A percentile compares a stretch with the other conserved stretches of the same genome.
Conservation (phyloP, 2,329 filamentous ascomycete species). For the Macroventuria anomochaeta region DNA sequence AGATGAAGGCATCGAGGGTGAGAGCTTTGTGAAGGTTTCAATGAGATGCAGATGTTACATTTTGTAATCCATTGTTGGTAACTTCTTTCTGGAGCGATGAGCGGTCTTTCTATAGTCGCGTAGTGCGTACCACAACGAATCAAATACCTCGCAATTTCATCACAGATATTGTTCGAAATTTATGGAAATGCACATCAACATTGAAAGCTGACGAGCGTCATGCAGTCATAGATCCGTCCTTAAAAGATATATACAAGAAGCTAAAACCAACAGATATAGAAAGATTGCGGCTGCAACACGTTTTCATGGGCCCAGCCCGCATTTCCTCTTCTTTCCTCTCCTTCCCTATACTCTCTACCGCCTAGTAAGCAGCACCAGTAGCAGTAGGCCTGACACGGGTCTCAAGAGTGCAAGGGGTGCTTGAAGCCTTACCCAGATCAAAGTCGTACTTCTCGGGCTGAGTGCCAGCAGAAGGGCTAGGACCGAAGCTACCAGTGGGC, state of each 20-base stretch:
- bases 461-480: conserved; percentile 12
- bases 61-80: no score
- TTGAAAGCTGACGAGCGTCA: conserved; percentile 1
- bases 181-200: no score
- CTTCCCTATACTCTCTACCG: background rate
- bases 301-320: background rate
- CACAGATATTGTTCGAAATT: no score
- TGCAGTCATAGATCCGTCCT: conserved; percentile 3
- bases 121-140: no score
- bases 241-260: conserved; percentile 16
- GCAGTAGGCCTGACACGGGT: conserved; percentile 32
- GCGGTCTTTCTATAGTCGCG: no score
- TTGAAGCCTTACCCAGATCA: conserved; percentile 13
- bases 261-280: background rate
- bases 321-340: background rate
- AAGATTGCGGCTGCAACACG: background rate
- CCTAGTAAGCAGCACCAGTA: conserved; percentile 15
- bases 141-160: no score
- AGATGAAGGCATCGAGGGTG: no score
- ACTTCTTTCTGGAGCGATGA: no score
- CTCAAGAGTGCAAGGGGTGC: conserved; percentile 31
- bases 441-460: conserved; percentile 18
- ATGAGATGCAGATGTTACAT: no score
- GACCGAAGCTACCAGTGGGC: conserved; percentile 10
- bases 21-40: no score